A percentile compares a stretch with the other conserved stretches of the same genome.
Conservation (phyloP, 2,329 filamentous ascomycete genomes). For the Aciculosporium take region DNA sequence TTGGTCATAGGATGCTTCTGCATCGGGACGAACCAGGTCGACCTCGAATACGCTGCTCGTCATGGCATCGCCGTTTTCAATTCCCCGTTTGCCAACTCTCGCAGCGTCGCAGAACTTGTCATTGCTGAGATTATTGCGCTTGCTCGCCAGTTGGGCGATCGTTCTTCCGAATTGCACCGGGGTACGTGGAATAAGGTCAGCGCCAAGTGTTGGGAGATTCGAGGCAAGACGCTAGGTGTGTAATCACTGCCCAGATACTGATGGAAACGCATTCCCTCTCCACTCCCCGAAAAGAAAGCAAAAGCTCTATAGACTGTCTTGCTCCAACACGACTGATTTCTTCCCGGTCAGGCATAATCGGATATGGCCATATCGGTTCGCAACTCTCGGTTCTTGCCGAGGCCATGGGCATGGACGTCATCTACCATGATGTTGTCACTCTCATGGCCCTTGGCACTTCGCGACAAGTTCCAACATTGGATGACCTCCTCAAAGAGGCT, state of each 20-base stretch:
- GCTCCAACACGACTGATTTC: neutral
- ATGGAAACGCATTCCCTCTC: neutral
- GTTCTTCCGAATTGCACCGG: conserved; percentile 84
- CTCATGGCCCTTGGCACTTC: conserved; percentile 89
- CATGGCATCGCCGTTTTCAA: conserved; percentile 97
- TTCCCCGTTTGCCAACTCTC: conserved; percentile 94
- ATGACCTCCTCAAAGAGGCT: conserved; percentile 60
- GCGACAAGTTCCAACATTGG: conserved; percentile 64
- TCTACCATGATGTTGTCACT: conserved; percentile 91
- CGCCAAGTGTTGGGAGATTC: conserved; percentile 91
- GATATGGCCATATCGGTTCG: conserved; percentile 93
- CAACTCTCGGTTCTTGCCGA: conserved; percentile 92
- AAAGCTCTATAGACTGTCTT: too few species aligned
- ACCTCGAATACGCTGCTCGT: conserved; percentile 67
- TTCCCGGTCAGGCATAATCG: conserved; percentile 57
- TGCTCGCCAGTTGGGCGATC: conserved; percentile 83
- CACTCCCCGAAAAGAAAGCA: too few species aligned
- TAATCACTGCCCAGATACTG: conserved; percentile 3
- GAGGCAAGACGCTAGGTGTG: conserved; percentile 84
- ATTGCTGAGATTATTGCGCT: conserved; percentile 87
- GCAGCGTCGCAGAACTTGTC: conserved; percentile 90
- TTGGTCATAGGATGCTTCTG: conserved; percentile 97
- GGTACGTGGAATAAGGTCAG: conserved; percentile 98
- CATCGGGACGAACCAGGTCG: conserved; percentile 93
- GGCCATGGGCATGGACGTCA: conserved; percentile 94